Percentiles rank a stretch among this genome's conserved stretches.
These are phyloP conservation scores for Diaporthe citrichinensis DNA, from an alignment of 2,329 filamentous ascomycete species.

Conservation along the genomic window DNA sequence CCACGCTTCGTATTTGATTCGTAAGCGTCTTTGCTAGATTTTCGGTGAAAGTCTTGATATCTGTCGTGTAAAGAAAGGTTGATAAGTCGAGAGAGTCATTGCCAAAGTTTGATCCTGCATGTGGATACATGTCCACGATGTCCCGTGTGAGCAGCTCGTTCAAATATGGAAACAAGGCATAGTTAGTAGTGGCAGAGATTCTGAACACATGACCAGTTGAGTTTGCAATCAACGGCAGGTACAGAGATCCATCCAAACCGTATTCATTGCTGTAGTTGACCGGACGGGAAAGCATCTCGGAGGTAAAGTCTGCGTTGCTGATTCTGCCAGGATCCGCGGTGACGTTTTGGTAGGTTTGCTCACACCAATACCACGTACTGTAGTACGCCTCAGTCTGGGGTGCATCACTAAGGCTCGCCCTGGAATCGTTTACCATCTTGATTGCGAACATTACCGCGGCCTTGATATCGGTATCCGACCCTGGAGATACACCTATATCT, in stretches of 20 bases:
- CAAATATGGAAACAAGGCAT: background rate
- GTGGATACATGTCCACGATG: conserved; percentile 3
- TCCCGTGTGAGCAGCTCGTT: background rate
- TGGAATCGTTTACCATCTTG: background rate
- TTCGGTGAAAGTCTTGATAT: conserved; percentile 35
- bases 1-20: conserved; percentile 41
- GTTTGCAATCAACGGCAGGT: background rate
- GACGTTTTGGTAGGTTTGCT: conserved; percentile 32
- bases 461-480: background rate
- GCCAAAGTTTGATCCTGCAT: background rate
- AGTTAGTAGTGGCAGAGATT: background rate
- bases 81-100: conserved; percentile 20
- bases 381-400: background rate
- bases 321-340: conserved; percentile 25
- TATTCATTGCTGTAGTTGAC: background rate
- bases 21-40: conserved; percentile 41
- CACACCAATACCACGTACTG: conserved; percentile 36
- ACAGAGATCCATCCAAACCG: background rate
- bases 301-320: background rate
- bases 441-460: background rate
- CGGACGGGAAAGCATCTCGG: background rate
- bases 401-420: background rate
- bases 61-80: conserved; percentile 31
- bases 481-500: background rate
- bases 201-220: background rate